Conservation (phyloP, 164 flowering plant species). For the Vitis rupestris region DNA sequence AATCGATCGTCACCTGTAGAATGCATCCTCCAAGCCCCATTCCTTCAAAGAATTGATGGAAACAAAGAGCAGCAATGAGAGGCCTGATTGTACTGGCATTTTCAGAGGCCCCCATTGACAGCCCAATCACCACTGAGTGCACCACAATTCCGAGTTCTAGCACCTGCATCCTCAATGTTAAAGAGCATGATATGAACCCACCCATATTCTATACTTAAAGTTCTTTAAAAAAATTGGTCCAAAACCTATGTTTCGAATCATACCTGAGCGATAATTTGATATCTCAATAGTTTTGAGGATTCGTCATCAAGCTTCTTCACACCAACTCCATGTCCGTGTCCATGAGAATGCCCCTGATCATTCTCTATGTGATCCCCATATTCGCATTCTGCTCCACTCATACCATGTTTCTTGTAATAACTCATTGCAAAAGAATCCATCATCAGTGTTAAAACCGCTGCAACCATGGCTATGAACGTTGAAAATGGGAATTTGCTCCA, state of each 20-base stretch:
- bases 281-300: conserved; percentile 5
- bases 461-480: conserved; percentile 42
- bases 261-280: conserved; percentile 19
- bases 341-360: background rate
- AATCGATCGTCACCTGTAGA: conserved; percentile 18
- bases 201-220: too few relatives aligned
- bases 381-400: background rate
- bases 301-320: background rate
- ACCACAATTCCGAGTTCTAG: conserved; percentile 37
- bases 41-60: conserved; percentile 43
- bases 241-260: too few relatives aligned
- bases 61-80: conserved; percentile 39
- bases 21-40: conserved; percentile 37
- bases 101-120: conserved; percentile 32
- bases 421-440: conserved; percentile 41
- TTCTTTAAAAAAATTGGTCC: too few relatives aligned
- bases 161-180: conserved; percentile 19
- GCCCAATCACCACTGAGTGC: conserved; percentile 38
- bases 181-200: too few relatives aligned
- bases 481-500: conserved; percentile 45
- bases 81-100: conserved; percentile 36
- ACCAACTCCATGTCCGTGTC: background rate
- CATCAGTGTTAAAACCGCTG: conserved; percentile 38
- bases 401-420: conserved; percentile 7
- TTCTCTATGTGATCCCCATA: too few relatives aligned